Conservation (phyloP, 495 filamentous ascomycete genomes). For the Aspergillus nanangensis region DNA sequence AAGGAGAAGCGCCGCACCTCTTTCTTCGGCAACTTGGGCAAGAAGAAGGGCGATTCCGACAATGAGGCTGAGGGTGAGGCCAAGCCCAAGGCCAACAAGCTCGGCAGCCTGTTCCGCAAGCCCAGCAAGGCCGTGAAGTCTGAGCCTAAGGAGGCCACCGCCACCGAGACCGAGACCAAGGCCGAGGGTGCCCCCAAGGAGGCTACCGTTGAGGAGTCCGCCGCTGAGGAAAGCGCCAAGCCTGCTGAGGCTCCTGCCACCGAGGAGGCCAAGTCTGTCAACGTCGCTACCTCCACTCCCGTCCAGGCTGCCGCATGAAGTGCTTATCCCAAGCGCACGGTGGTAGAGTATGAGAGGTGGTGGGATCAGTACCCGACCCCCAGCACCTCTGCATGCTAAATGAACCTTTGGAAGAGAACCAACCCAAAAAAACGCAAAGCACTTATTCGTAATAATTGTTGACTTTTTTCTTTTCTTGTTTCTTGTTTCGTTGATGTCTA, state of each 20-base stretch:
- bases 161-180: conserved; percentile 33
- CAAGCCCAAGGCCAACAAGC: conserved; percentile 48
- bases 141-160: conserved; percentile 31
- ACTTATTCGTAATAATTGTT: conserved; percentile 5
- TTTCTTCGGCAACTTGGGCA: conserved; percentile 49
- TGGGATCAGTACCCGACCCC: conserved; percentile 24
- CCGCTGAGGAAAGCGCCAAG: conserved; percentile 29
- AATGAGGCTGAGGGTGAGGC: conserved; percentile 46
- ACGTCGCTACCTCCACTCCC: conserved; percentile 31
- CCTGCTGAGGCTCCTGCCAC: conserved; percentile 24
- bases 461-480: conserved; percentile 11
- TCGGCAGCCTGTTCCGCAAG: conserved; percentile 54
- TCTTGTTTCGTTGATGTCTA: conserved; percentile 26
- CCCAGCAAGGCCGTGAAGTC: conserved; percentile 51
- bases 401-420: conserved; percentile 1
- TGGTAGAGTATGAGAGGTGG: conserved; percentile 44
- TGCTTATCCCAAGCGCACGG: conserved; percentile 20
- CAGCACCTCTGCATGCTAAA: not conserved
- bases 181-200: conserved; percentile 29
- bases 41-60: conserved; percentile 50
- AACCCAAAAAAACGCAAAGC: conserved; percentile 10
- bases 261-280: conserved; percentile 32
- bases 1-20: conserved; percentile 54
- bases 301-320: conserved; percentile 50
- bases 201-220: conserved; percentile 24